A percentile compares a stretch with the other conserved stretches of the same genome.
Conservation (phyloP, 2,329 filamentous ascomycete genomes). For the Talaromyces sp. region DNA sequence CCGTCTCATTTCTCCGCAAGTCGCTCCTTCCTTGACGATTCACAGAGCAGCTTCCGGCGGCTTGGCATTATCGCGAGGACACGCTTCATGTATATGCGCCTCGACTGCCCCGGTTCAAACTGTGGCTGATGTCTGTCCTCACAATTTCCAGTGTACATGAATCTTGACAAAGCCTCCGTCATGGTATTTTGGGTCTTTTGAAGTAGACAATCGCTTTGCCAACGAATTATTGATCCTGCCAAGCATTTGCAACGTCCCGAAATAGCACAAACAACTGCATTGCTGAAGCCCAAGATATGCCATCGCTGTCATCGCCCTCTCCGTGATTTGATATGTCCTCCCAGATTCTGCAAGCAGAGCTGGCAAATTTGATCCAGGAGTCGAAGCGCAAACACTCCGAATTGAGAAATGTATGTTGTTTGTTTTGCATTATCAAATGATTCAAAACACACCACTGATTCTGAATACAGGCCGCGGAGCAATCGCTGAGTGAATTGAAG, state of each 20-base stretch:
- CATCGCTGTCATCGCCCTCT: slow-evolving; percentile 19
- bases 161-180: not conserved
- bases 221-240: slow-evolving; percentile 3
- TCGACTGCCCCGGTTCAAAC: not conserved
- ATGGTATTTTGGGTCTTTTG: not conserved
- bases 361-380: slow-evolving; percentile 88
- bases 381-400: slow-evolving; percentile 93
- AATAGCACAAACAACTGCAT: slow-evolving; percentile 5
- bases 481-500: slow-evolving; percentile 86
- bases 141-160: not conserved
- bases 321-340: slow-evolving; percentile 67
- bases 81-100: slow-evolving; percentile 9
- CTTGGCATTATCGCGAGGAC: slow-evolving; percentile 10
- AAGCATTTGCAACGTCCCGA: slow-evolving; percentile 4
- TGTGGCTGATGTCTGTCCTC: not conserved
- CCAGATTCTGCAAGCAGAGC: slow-evolving; percentile 81
- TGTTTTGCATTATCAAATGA: not conserved
- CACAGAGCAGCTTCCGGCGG: not conserved
- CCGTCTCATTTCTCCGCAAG: not conserved
- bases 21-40: not conserved
- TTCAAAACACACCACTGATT: slow-evolving; percentile 20
- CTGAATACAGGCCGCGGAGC: slow-evolving; percentile 71
- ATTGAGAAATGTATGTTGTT: slow-evolving; percentile 59
- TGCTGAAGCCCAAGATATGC: slow-evolving; percentile 6
- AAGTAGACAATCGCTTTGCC: not conserved